A percentile compares a stretch with the other conserved stretches of the same genome.
Evolutionary conservation across 2,329 filamentous ascomycete species (phyloP).

Genomic region (Beauveria caledonica): DNA sequence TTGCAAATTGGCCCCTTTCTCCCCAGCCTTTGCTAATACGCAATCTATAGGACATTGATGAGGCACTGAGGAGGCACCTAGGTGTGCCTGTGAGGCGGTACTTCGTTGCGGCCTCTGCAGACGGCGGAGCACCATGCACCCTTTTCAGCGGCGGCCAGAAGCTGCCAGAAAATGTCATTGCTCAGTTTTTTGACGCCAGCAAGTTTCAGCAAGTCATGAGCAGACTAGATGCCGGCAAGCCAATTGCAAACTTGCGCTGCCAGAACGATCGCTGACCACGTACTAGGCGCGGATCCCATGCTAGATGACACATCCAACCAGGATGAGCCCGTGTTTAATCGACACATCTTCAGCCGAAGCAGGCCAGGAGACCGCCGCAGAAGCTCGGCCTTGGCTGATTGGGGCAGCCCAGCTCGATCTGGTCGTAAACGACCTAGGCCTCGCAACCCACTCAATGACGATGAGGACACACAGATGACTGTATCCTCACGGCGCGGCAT

Average conservation of each 20-base stretch:
- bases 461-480: constrained; percentile 33
- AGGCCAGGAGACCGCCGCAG: constrained; percentile 24
- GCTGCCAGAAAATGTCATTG: constrained; percentile 29
- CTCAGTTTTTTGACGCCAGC: constrained; percentile 38
- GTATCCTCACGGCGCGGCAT: constrained; percentile 36
- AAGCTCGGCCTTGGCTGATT: constrained; percentile 24
- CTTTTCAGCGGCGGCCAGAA: constrained; percentile 36
- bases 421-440: constrained; percentile 24
- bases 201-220: constrained; percentile 33
- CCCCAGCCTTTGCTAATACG: neutral
- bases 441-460: constrained; percentile 31
- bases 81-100: constrained; percentile 42
- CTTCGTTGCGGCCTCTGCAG: constrained; percentile 43
- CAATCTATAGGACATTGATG: constrained; percentile 37
- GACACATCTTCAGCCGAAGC: constrained; percentile 19
- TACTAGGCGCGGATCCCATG: constrained; percentile 24
- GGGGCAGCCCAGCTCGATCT: constrained; percentile 23
- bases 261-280: neutral
- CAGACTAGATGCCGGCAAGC: constrained; percentile 30
- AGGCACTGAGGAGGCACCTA: constrained; percentile 43
- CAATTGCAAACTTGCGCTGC: neutral
- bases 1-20: neutral
- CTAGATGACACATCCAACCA: constrained; percentile 25
- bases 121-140: constrained; percentile 38
- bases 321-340: constrained; percentile 19